phyloP scores from a whole-genome alignment of 345 rosid genomes.

The Eucalyptus erythrocorys region DNA sequence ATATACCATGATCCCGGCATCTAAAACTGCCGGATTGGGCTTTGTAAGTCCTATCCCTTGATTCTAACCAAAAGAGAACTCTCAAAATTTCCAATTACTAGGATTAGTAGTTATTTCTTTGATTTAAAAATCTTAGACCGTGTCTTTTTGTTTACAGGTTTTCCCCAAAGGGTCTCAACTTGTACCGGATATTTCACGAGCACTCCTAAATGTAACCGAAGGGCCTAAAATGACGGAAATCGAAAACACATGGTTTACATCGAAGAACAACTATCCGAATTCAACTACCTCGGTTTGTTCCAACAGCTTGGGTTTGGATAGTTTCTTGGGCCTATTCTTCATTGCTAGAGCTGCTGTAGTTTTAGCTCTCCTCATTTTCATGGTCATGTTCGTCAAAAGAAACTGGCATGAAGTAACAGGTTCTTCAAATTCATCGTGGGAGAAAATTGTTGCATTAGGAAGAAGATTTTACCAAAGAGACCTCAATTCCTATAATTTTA shows the following conservation, averaged over 20 bases:
- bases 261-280: accelerated
- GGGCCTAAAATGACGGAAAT: not conserved
- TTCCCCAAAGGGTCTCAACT: not conserved
- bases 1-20: not conserved
- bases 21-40: not conserved
- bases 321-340: not conserved
- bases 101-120: no score
- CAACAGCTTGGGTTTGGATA: not conserved
- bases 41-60: not conserved
- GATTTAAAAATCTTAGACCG: not conserved
- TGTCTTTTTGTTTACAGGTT: not conserved
- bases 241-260: not conserved
- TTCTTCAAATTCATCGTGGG: not conserved
- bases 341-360: not conserved
- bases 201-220: not conserved
- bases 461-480: not conserved
- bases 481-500: no score
- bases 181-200: not conserved
- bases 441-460: not conserved
- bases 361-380: not conserved
- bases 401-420: not conserved
- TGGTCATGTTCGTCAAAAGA: not conserved
- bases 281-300: not conserved
- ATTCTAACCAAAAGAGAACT: no score
- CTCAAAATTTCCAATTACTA: no score